These are phyloP conservation scores for Protea cynaroides DNA, from an alignment of 164 flowering plant genomes.

Conservation along the genomic window DNA sequence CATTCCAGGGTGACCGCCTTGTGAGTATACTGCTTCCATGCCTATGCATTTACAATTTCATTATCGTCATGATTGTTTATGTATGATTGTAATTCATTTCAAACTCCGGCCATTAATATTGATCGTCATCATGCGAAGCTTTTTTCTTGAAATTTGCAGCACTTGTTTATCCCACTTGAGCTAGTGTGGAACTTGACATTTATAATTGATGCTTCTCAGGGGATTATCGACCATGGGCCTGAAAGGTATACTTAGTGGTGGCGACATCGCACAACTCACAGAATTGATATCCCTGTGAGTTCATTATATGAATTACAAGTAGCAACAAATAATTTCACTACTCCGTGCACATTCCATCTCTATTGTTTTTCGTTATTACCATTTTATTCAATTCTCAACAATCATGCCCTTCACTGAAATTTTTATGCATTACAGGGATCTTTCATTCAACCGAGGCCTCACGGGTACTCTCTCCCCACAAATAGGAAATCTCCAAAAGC, in stretches of 20 bases:
- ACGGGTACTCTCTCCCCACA: conserved; percentile 62
- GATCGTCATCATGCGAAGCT: too few species aligned
- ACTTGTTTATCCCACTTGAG: too few species aligned
- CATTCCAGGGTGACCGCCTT: conserved; percentile 59
- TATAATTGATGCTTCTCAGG: conserved; percentile 29
- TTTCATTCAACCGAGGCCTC: conserved; percentile 68
- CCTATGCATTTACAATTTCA: too few species aligned
- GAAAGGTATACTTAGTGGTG: conserved; percentile 47
- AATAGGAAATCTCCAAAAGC: conserved; percentile 55
- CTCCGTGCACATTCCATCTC: too few species aligned
- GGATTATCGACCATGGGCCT: conserved; percentile 73
- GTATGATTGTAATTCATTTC: neutral
- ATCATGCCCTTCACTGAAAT: too few species aligned
- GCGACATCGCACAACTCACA: conserved; percentile 72
- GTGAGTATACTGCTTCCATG: conserved; percentile 53
- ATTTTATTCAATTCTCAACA: too few species aligned
- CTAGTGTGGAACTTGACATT: too few species aligned
- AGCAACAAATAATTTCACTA: neutral
- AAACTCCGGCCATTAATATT: neutral
- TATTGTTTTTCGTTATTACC: too few species aligned
- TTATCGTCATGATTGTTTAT: too few species aligned
- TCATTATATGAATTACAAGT: neutral
- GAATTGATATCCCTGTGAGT: conserved; percentile 77
- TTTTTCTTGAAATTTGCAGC: too few species aligned
- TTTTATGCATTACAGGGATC: conserved; percentile 48